phyloP scores from a whole-genome alignment of 1,284 basidiomycete species.

The Ganoderma sp. region DNA sequence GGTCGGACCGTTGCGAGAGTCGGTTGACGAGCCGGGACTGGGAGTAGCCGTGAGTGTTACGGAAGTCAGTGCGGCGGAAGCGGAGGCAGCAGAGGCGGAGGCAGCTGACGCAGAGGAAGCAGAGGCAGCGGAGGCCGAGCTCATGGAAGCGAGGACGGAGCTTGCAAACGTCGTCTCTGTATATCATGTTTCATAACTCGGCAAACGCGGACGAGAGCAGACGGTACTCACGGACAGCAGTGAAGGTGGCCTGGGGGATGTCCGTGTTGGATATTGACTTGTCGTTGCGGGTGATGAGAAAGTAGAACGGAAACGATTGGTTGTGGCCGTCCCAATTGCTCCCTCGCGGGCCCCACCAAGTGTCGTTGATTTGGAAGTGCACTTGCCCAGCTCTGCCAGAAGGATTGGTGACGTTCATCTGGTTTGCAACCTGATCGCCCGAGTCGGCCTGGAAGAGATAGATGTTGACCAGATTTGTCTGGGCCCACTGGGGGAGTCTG shows the following conservation, averaged over 20 bases:
- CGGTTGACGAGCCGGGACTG: background rate
- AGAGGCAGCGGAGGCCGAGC: slow-evolving; percentile 48
- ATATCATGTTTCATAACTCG: slow-evolving; percentile 3
- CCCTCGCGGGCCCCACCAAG: slow-evolving; percentile 71
- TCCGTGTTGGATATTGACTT: slow-evolving; percentile 57
- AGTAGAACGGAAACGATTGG: slow-evolving; percentile 71
- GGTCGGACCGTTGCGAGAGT: background rate
- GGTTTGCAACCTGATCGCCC: slow-evolving; percentile 52
- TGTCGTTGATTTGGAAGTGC: slow-evolving; percentile 67
- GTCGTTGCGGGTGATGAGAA: slow-evolving; percentile 66
- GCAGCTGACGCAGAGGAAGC: slow-evolving; percentile 44
- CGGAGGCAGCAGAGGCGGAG: slow-evolving; percentile 36
- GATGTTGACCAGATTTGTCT: slow-evolving; percentile 61
- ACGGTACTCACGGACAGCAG: slow-evolving; percentile 71
- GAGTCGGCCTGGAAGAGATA: slow-evolving; percentile 75
- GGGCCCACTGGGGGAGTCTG: slow-evolving; percentile 50
- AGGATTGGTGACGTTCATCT: slow-evolving; percentile 53
- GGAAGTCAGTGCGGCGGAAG: slow-evolving; percentile 11
- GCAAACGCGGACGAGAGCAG: slow-evolving; percentile 1
- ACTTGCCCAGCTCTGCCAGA: slow-evolving; percentile 58
- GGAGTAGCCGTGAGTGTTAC: background rate
- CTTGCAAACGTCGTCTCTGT: slow-evolving; percentile 76
- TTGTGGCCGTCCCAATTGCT: slow-evolving; percentile 56
- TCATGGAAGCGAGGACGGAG: slow-evolving; percentile 60
- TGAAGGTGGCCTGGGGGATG: slow-evolving; percentile 71